Evolutionary conservation across 2,329 filamentous ascomycete genomes (phyloP), one percentile per base, ranked within the genome.

Genomic region (Arthroderma sp.): DNA sequence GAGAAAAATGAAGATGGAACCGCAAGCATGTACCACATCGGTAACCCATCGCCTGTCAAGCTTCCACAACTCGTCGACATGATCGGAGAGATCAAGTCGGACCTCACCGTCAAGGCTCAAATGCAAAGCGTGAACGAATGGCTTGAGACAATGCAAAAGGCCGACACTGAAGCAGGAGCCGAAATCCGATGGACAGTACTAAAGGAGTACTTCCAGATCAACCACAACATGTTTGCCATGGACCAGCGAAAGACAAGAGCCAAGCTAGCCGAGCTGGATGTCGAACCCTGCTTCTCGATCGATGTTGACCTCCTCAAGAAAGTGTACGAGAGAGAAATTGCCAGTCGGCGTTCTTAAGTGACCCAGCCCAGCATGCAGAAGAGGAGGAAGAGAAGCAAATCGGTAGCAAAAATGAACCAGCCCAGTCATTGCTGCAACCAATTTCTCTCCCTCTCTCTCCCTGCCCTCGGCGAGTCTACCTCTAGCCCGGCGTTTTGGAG

Each of bases 191-290:
- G 40, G 40, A 42, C 45, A 28, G 41, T 43, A 10, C 31, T 47
- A n/a, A 47, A 43, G 33, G 36, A 32, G 4, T 47, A 47, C 37
- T 43, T 47, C 22, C 36, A 43, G 11, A 29, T 47, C 34, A 37
- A 41, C 29, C 45, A 47, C 40, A 43, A 43, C 40, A 47, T 47
- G 45, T 47, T 47, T 31, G 40, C 45, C n/a, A 36, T 47, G 28
- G 45, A 47, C 33, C 45, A 43, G 36, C 36, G 41, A 15, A 47
- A 43, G 40, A 47, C 45, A 11, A 43, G 36, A 41, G 45, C 41
- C 6, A 37, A 30, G 8, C 36, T 46, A 11, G 36, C 42, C 8
- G 44, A 46, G 11, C 40, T 46, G 40, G 38, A 40, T 32, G 44
- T 46, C 34, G 44, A 46, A 31, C 44, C 44, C 7, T 46, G 44